phyloP scores from a whole-genome alignment of 2,329 filamentous ascomycete genomes.

The Corynespora cassiicola region DNA sequence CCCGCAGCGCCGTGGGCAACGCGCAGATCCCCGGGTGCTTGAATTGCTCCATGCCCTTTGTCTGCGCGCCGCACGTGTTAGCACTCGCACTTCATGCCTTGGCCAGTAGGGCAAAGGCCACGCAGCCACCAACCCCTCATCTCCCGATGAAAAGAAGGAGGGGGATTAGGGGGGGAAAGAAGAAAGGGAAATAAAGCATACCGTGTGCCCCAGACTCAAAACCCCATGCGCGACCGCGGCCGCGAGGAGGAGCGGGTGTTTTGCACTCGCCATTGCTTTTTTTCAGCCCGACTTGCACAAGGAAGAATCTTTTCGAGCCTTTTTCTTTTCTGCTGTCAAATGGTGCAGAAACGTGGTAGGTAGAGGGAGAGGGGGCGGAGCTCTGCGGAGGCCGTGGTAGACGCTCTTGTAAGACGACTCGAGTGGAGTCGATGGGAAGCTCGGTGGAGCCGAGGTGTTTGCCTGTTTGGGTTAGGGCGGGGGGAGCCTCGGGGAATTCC shows the following conservation, averaged over 20 bases:
- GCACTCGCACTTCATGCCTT: neutral
- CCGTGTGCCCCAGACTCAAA: constrained; percentile 41
- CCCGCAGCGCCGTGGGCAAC: constrained; percentile 32
- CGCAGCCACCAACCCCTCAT: too few relatives aligned
- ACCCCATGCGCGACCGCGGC: constrained; percentile 34
- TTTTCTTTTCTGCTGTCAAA: too few relatives aligned
- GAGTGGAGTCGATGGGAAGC: too few relatives aligned
- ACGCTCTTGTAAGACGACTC: too few relatives aligned
- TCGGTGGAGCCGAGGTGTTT: too few relatives aligned
- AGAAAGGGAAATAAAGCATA: constrained; percentile 14
- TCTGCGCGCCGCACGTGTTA: constrained; percentile 16
- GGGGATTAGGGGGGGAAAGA: neutral
- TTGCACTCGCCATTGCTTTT: constrained; percentile 22
- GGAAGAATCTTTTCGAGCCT: too few relatives aligned
- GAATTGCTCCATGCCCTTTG: constrained; percentile 43
- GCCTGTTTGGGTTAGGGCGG: too few relatives aligned
- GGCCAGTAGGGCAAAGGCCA: neutral
- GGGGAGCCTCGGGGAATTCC: too few relatives aligned
- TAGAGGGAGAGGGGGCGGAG: too few relatives aligned
- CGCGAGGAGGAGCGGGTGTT: constrained; percentile 36
- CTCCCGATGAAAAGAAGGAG: neutral
- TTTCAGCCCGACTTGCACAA: too few relatives aligned
- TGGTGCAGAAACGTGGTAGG: too few relatives aligned
- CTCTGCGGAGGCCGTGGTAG: too few relatives aligned
- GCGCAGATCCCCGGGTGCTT: constrained; percentile 38